A percentile compares a stretch with the other conserved stretches of the same genome.
phyloP scores from a whole-genome alignment of 1,139 yeast species.

The Kodamaea plutei region DNA sequence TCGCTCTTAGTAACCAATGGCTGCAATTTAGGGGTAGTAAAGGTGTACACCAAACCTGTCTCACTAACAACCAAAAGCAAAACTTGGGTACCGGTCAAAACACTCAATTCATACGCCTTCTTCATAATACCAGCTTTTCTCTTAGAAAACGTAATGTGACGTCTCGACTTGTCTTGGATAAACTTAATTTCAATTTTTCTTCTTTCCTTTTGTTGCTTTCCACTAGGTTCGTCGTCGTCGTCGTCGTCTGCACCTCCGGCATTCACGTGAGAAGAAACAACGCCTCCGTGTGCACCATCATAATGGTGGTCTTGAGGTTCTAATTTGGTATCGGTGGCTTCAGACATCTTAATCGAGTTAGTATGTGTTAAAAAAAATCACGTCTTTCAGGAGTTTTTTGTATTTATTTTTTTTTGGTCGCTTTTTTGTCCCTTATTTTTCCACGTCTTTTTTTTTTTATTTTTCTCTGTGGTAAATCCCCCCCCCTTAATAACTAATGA shows the following conservation, averaged over 20 bases:
- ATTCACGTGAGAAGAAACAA: constrained; percentile 14
- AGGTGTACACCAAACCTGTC: constrained; percentile 97
- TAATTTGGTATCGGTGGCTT: constrained; percentile 38
- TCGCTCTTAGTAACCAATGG: constrained; percentile 96
- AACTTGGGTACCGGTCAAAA: constrained; percentile 95
- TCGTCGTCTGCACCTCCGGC: constrained; percentile 57
- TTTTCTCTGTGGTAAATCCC: too few relatives aligned
- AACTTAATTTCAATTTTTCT: constrained; percentile 96
- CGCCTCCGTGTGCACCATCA: constrained; percentile 17
- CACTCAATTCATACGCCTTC: constrained; percentile 94
- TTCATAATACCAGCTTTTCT: constrained; percentile 99
- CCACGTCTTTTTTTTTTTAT: constrained; percentile 2
- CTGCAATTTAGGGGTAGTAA: constrained; percentile 95
- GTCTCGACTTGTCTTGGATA: constrained; percentile 93
- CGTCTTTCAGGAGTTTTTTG: constrained; percentile 1
- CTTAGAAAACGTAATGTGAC: constrained; percentile 95
- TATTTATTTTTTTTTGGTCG: constrained; percentile 1
- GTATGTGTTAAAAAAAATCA: constrained; percentile 12
- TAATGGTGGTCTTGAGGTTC: constrained; percentile 35
- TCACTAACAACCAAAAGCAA: constrained; percentile 90
- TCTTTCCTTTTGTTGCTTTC: constrained; percentile 69
- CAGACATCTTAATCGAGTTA: constrained; percentile 32
- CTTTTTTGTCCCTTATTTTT: constrained; percentile 2
- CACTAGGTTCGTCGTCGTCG: constrained; percentile 55
- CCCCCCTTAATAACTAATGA: too few relatives aligned